Evolutionary conservation across 805 yeast genomes (phyloP).

Genomic region (Osmozyma mogii): DNA sequence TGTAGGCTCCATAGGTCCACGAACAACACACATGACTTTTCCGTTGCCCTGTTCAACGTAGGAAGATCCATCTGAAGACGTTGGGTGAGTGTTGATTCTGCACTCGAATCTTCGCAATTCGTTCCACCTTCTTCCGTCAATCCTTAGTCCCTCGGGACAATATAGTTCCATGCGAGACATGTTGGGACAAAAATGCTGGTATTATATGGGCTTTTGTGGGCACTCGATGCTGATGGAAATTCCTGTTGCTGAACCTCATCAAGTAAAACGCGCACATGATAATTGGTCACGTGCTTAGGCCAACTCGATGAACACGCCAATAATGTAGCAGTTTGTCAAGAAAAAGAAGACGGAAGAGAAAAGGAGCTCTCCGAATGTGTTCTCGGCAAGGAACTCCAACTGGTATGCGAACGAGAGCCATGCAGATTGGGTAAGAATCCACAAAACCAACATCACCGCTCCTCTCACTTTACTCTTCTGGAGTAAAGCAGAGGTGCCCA

Average conservation of each 20-base stretch:
- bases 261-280: neutral
- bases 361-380: conserved; percentile 56
- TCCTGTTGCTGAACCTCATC: no score
- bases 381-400: conserved; percentile 70
- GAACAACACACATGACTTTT: conserved; percentile 74
- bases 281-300: conserved; percentile 1
- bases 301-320: conserved; percentile 45
- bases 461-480: conserved; percentile 28
- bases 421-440: conserved; percentile 64
- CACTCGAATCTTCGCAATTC: conserved; percentile 81
- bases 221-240: no score
- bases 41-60: conserved; percentile 89
- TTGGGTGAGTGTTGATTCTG: conserved; percentile 80
- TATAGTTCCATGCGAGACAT: conserved; percentile 75
- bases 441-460: conserved; percentile 34
- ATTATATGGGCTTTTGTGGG: no score
- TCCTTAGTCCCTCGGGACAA: conserved; percentile 90
- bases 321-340: conserved; percentile 49
- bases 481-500: conserved; percentile 37
- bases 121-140: conserved; percentile 93
- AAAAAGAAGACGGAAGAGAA: conserved; percentile 52
- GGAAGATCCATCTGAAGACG: conserved; percentile 85
- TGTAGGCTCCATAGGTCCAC: conserved; percentile 85
- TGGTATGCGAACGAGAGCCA: conserved; percentile 79
- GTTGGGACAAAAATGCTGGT: no score